Percentiles rank a stretch among this genome's conserved stretches.
These are phyloP conservation scores for Lactarius vividus DNA, from an alignment of 768 basidiomycete genomes.

Conservation along the genomic window DNA sequence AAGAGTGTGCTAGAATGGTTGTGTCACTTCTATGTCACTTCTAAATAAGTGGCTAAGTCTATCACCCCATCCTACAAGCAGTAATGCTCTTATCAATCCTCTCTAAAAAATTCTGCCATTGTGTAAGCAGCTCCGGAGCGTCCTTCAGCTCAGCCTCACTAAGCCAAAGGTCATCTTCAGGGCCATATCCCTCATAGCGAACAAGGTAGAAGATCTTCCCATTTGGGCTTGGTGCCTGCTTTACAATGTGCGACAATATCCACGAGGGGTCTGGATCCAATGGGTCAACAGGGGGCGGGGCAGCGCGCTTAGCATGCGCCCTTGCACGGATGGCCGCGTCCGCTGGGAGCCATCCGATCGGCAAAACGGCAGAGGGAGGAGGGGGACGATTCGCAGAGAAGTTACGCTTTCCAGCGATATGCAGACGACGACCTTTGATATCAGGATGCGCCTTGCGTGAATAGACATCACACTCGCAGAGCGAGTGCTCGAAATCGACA, in stretches of 20 bases:
- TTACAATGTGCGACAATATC: conserved; percentile 35
- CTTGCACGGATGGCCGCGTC: conserved; percentile 15
- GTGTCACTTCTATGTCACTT: too few species aligned
- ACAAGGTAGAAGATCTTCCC: conserved; percentile 29
- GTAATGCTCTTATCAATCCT: conserved; percentile 23
- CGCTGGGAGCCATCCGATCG: conserved; percentile 29
- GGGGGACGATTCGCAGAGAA: conserved; percentile 28
- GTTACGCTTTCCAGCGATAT: conserved; percentile 32
- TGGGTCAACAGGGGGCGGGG: conserved; percentile 27
- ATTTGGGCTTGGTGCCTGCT: conserved; percentile 25
- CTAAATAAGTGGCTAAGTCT: too few species aligned
- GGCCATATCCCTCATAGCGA: conserved; percentile 34
- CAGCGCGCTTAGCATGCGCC: conserved; percentile 16
- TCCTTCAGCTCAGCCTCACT: conserved; percentile 28
- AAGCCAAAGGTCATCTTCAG: conserved; percentile 33
- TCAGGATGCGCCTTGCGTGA: conserved; percentile 53
- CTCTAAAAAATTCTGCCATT: conserved; percentile 29
- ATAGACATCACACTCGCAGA: conserved; percentile 82
- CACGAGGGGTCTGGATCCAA: conserved; percentile 29
- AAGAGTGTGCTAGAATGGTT: too few species aligned
- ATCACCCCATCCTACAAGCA: neutral
- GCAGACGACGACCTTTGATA: conserved; percentile 39
- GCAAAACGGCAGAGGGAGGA: conserved; percentile 32
- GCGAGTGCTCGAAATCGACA: conserved; percentile 72
- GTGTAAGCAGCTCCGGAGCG: conserved; percentile 29